Percentiles rank a stretch among this genome's conserved stretches.
Conservation (phyloP, 179 eudicot genomes). For the Gypsophila paniculata region DNA sequence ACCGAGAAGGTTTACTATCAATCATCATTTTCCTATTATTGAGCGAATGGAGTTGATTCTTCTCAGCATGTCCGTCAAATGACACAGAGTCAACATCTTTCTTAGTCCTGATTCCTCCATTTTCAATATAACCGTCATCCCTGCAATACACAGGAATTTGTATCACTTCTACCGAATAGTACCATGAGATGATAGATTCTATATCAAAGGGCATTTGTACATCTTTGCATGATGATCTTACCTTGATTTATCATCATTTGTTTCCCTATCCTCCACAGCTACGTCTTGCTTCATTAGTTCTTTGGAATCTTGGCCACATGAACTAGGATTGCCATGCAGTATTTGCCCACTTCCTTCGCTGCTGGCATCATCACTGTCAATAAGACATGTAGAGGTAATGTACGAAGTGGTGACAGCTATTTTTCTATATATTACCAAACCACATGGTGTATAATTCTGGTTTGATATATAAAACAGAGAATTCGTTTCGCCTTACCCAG, state of each 20-base stretch:
- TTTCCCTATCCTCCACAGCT: slow-evolving; percentile 24
- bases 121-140: slow-evolving; percentile 14
- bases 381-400: slow-evolving; percentile 18
- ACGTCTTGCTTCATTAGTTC: slow-evolving; percentile 22
- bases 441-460: not conserved
- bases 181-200: slow-evolving; percentile 4
- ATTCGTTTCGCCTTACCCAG: slow-evolving; percentile 28
- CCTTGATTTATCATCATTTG: slow-evolving; percentile 35
- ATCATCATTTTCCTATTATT: slow-evolving; percentile 24
- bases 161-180: not conserved
- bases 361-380: slow-evolving; percentile 25
- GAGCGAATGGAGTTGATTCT: slow-evolving; percentile 15
- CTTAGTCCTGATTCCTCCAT: slow-evolving; percentile 18
- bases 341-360: slow-evolving; percentile 28
- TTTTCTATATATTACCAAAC: not conserved
- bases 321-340: slow-evolving; percentile 26
- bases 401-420: slow-evolving; percentile 1
- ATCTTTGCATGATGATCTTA: slow-evolving; percentile 20
- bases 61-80: slow-evolving; percentile 19
- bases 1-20: slow-evolving; percentile 34
- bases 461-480: not conserved
- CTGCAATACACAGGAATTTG: slow-evolving; percentile 18
- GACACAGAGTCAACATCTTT: slow-evolving; percentile 14
- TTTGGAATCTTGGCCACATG: slow-evolving; percentile 16
- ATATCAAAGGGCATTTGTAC: not conserved